Base-by-base conservation (phyloP, 2,329 filamentous ascomycete genomes). In the Arthrobotrys musiformis region DNA sequence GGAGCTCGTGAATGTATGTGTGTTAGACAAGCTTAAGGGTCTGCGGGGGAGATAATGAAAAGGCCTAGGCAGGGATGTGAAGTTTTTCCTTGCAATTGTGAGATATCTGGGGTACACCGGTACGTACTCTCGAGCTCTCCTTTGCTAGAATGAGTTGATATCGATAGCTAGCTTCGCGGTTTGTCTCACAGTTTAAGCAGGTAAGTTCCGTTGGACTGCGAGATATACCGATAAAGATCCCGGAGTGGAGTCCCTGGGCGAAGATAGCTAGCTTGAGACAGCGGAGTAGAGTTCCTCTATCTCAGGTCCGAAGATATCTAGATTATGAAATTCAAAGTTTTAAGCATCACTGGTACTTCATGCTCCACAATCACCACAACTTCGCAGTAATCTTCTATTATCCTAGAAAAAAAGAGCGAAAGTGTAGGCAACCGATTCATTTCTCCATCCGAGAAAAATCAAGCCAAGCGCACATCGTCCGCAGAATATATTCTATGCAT, bases 341-440 rank as follows among this genome's bases (percentile, higher is more conserved):
- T n/a, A n/a, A n/a, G n/a, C n/a, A 40, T n/a, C 35, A 3, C 26
- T 30, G 26, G n/a, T n/a, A n/a, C 19, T 15, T 24, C 1, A 28
- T 2, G 28, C 28, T 3, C 35, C 15, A 40, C 35, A 50, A 54
- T 6, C 4, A 22, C 6, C 15, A 17, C 26, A 9, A n/a, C n/a
- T n/a, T n/a, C n/a, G n/a, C n/a, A 22, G n/a, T n/a, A 54, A 30
- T 4, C 8, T 7, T 17, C 13, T 19, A 17, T 33, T n/a, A n/a
- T n/a, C n/a, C 26, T 17, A 15, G 13, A 17, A 2, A 13, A 28
- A 15, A 56, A 35, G 52, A 8, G 4, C 11, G 4, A 56, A 56
- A 17, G 6, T 3, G 4, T 37, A 70, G 58, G 58, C 56, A 70
- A 62, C 67, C 52, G 67, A 37, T 56, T 70, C 56, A 70, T 46